Evolutionary conservation across 441 rosid genomes (phyloP).

Genomic region (Jatropha podagrica): DNA sequence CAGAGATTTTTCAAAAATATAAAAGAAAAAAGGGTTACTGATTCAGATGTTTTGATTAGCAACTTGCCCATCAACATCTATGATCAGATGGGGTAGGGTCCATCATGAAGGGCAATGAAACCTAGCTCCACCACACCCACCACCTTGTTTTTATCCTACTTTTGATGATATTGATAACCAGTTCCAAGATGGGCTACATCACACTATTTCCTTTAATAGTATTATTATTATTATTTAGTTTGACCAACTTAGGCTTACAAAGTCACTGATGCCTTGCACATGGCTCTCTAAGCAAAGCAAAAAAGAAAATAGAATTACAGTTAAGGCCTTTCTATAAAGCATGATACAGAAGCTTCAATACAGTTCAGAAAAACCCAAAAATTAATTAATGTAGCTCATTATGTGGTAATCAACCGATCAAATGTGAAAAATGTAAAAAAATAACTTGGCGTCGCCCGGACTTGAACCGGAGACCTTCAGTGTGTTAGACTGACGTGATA

Average conservation of each 20-base stretch:
- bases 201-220: slow-evolving; percentile 26
- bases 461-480: slow-evolving; percentile 87
- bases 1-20: not conserved
- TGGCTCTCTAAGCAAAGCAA: slow-evolving; percentile 19
- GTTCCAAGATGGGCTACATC: slow-evolving; percentile 27
- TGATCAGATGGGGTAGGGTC: slow-evolving; percentile 30
- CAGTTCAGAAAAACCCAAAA: not conserved
- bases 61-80: slow-evolving; percentile 25
- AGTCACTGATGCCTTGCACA: slow-evolving; percentile 30
- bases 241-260: slow-evolving; percentile 27
- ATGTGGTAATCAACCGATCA: not conserved
- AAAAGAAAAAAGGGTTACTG: slow-evolving; percentile 1
- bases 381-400: not conserved
- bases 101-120: slow-evolving; percentile 19
- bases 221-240: slow-evolving; percentile 14
- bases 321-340: slow-evolving; percentile 26
- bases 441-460: slow-evolving; percentile 61
- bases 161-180: slow-evolving; percentile 15
- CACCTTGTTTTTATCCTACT: slow-evolving; percentile 6
- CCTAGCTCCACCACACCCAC: slow-evolving; percentile 23
- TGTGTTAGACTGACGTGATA: slow-evolving; percentile 96
- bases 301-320: slow-evolving; percentile 14
- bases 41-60: slow-evolving; percentile 25
- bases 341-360: slow-evolving; percentile 17
- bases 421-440: not conserved